These are phyloP conservation scores for Thalassiosira mediterranea DNA, from an alignment of 352 stramenopile genomes.

Conservation along the genomic window DNA sequence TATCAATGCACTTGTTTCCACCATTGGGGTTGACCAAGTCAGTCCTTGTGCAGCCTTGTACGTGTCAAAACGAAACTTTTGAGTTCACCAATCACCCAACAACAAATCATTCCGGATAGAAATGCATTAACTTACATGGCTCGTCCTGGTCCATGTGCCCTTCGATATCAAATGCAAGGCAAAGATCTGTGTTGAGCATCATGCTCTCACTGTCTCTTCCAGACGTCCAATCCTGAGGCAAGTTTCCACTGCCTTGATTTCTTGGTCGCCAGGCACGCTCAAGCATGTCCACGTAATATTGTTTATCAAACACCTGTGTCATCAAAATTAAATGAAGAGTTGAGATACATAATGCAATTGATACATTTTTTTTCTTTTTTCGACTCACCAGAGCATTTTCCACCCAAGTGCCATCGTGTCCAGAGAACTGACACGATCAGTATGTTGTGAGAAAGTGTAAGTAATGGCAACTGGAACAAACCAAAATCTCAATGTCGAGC, in stretches of 20 bases:
- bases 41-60: constrained; percentile 18
- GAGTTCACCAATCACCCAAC: too few species aligned
- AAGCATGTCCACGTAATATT: constrained; percentile 19
- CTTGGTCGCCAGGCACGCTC: constrained; percentile 1
- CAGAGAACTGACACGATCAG: too few species aligned
- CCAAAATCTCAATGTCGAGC: constrained; percentile 15
- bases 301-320: constrained; percentile 14
- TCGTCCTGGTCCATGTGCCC: constrained; percentile 8
- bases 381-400: neutral
- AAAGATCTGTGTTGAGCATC: constrained; percentile 44
- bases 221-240: constrained; percentile 29
- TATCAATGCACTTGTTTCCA: too few species aligned
- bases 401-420: constrained; percentile 18
- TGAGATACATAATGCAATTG: neutral
- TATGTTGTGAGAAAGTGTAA: too few species aligned
- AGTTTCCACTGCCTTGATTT: neutral
- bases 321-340: neutral
- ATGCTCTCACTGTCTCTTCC: constrained; percentile 7
- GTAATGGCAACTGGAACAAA: too few species aligned
- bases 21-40: too few species aligned
- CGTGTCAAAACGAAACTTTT: too few species aligned
- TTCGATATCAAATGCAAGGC: constrained; percentile 31
- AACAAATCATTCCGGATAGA: too few species aligned
- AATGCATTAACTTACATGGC: too few species aligned
- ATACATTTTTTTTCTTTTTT: neutral